Evolutionary conservation across 1,284 basidiomycete genomes (phyloP).

Genomic region (Kwoniella shivajii): DNA sequence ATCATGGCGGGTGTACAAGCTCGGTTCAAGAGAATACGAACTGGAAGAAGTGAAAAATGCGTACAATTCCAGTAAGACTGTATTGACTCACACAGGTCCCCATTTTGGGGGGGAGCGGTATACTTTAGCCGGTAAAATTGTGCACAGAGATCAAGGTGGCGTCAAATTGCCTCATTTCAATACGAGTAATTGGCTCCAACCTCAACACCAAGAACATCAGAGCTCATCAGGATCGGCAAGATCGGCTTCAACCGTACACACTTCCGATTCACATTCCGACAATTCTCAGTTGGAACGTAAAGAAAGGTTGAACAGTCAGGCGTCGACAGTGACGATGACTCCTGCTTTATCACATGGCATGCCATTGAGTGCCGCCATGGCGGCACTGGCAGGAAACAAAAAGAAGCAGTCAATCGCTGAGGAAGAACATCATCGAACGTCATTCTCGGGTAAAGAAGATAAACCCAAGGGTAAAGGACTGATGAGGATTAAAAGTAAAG

Average conservation of each 20-base stretch:
- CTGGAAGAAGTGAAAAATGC: slow-evolving; percentile 33
- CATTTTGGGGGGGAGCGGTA: slow-evolving; percentile 18
- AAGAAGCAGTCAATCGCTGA: slow-evolving; percentile 17
- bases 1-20: slow-evolving; percentile 40
- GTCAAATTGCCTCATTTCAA: slow-evolving; percentile 36
- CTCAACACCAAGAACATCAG: neutral
- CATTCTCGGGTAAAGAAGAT: slow-evolving; percentile 7
- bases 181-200: neutral
- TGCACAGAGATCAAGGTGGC: slow-evolving; percentile 50
- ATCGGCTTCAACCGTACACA: neutral
- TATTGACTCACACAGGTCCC: slow-evolving; percentile 1
- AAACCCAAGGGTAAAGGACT: slow-evolving; percentile 16
- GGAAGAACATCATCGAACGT: slow-evolving; percentile 9
- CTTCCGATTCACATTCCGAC: neutral
- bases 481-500: slow-evolving; percentile 13
- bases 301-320: slow-evolving; percentile 14
- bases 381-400: slow-evolving; percentile 4
- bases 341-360: slow-evolving; percentile 10
- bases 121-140: slow-evolving; percentile 40
- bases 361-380: neutral
- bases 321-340: slow-evolving; percentile 19
- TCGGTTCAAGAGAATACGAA: slow-evolving; percentile 45
- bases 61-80: neutral
- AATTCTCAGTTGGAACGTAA: neutral
- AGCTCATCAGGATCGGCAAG: neutral